Base-by-base conservation (phyloP, 139 green algal species). In the Chlamydomonas sp. region DNA sequence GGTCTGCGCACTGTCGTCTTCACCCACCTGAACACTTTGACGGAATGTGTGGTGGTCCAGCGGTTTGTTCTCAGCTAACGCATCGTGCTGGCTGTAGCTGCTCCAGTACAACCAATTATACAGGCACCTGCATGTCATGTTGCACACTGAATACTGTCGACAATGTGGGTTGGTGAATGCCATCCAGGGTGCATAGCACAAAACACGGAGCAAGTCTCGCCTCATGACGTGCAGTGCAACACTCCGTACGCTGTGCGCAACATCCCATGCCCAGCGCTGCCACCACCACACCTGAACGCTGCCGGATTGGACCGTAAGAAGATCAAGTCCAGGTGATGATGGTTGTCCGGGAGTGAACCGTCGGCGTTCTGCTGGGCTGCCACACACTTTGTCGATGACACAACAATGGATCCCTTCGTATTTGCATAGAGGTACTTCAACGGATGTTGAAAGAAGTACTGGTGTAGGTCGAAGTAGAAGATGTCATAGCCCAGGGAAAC, bases 41-140 rank as follows among this genome's bases (percentile, higher is more conserved):
- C 83, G 73, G 73, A 87, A 87, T 31, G 83, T 87, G 72, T 80
- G 72, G 75, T 87, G 83, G 83, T 87, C 83, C 12, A 87, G 83
- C 31, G 83, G 83, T 49, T 75, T 74, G 63, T 74, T 73, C 17
- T 67, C 20, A 49, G 31, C 31, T 49, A 49, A 49, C 2, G 64
- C 72, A 7, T 87, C 83, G 62, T 81, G 72, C 10, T 3, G 0
- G 0, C 62, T 87, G 73, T 87, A 31, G 0, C 62, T 75, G 83
- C 72, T 80, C 72, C 73, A 87, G 83, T 87, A 87, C 62, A 87
- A 17, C 83, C 83, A 87, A 62, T 87, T 87, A 73, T 76, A 87
- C 0, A 80, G 71, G 71, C 71, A 77, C 71, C 71, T 58, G 73
- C 10, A 10, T 8, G 8, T 10, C 63, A 8, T 15, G 63, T 8